Evolutionary conservation across 306 rosid genomes (phyloP), one percentile per base, ranked within the genome.

Genomic region (Phaseolus lunatus): DNA sequence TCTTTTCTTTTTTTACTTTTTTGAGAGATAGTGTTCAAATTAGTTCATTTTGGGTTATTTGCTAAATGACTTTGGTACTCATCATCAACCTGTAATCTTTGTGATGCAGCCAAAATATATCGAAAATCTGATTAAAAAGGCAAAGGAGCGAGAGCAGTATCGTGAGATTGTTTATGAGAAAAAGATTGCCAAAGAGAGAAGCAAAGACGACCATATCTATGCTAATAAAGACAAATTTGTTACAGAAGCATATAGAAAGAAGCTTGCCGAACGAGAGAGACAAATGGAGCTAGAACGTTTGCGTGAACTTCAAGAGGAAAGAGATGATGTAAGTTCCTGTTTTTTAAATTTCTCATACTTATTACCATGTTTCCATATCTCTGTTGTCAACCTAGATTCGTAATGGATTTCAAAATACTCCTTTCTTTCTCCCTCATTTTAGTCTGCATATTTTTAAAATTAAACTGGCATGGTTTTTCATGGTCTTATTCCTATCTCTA

Each of bases 121-220:
- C 64, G 77, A 79, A 63, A 82, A 77, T 82, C 82, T 95, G 62
- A 84, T 88, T 16, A 84, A 80, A 56, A 92, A 90, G 62, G 92
- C 89, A 19, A 78, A 89, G 86, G 88, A 88, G 58, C 83, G 91
- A 57, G 89, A 90, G 81, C 86, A 86, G 75, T 84, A 88, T 75
- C 90, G 87, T 4, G 97, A 89, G 69, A 83, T 92, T 70, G 91
- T 88, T 44, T 92, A 88, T 81, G 97, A 92, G 87, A 89, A 89
- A 74, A 95, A 92, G 83, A 78, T 95, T 53, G 96, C 90, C 5
- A 90, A 90, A 77, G 97, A 95, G 84, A 87, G 97, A 84, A 92
- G 86, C 89, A 73, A 89, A 86, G 97, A 95, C 27, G 96, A 95
- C 67, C 97, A 92, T 76, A 89, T 92, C 49, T 92, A 72, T 79